Evolutionary conservation across 2,329 filamentous ascomycete genomes (phyloP).

Genomic region (Cladophialophora immunda): DNA sequence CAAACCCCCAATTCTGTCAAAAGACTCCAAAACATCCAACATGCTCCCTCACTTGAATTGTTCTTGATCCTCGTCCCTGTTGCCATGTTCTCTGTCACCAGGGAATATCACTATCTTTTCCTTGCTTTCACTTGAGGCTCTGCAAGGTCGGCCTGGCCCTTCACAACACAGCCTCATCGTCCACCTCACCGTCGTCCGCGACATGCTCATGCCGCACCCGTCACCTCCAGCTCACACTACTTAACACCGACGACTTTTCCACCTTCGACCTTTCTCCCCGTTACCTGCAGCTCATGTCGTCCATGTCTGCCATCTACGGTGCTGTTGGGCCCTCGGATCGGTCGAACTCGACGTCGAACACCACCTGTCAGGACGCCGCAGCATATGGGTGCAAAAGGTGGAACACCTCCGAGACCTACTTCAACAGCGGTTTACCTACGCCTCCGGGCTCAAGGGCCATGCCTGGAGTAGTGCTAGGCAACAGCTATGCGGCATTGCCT

Average conservation of each 20-base stretch:
- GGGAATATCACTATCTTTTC: constrained; percentile 7
- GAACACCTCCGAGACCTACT: constrained; percentile 29
- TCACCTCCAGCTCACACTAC: constrained; percentile 10
- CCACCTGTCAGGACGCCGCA: constrained; percentile 17
- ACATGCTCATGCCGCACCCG: constrained; percentile 22
- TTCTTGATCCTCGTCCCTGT: constrained; percentile 18
- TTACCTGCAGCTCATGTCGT: constrained; percentile 28
- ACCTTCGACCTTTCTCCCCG: background rate
- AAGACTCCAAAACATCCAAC: constrained; percentile 32
- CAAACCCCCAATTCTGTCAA: constrained; percentile 35
- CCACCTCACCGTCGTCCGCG: constrained; percentile 10
- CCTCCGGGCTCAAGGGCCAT: constrained; percentile 39
- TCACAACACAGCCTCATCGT: constrained; percentile 8
- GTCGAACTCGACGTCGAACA: constrained; percentile 22
- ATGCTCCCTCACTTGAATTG: constrained; percentile 32
- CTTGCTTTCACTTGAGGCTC: constrained; percentile 14
- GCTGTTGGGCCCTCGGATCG: constrained; percentile 28
- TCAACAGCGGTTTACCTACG: constrained; percentile 40
- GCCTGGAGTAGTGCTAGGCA: constrained; percentile 33
- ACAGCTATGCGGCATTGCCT: constrained; percentile 28
- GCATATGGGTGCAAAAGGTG: constrained; percentile 33
- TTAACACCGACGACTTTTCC: constrained; percentile 18
- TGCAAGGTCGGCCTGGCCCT: constrained; percentile 1
- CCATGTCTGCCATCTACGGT: constrained; percentile 30
- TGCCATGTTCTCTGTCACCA: constrained; percentile 29